Evolutionary conservation across 768 basidiomycete genomes (phyloP).

Genomic region (Xerocomellus amylosporus): DNA sequence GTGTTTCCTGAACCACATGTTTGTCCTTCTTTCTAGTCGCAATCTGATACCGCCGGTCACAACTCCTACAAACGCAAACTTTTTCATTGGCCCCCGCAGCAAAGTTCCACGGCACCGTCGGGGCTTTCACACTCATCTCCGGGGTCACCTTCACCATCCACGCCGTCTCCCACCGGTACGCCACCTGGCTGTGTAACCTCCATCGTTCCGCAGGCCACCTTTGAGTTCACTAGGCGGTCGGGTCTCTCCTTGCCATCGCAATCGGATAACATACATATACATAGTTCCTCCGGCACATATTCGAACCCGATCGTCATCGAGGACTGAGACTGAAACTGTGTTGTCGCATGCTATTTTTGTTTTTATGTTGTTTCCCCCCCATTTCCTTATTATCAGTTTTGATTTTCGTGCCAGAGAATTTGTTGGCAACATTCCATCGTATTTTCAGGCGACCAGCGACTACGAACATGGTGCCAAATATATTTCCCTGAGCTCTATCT

Average conservation of each 20-base stretch:
- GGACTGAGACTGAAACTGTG: constrained; percentile 19
- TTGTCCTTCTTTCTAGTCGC: constrained; percentile 8
- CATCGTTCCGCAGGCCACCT: neutral
- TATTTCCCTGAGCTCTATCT: neutral
- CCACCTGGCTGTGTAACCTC: neutral
- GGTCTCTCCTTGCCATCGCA: constrained; percentile 1
- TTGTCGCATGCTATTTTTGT: neutral
- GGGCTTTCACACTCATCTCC: neutral
- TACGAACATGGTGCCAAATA: neutral
- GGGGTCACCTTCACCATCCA: neutral
- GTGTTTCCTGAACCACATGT: neutral
- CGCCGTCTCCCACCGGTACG: neutral
- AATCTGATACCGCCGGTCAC: constrained; percentile 1
- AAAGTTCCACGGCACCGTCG: neutral
- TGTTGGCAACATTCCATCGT: neutral
- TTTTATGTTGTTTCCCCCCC: neutral
- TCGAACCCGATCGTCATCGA: constrained; percentile 25
- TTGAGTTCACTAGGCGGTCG: constrained; percentile 1
- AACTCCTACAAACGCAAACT: neutral
- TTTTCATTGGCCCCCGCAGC: constrained; percentile 1
- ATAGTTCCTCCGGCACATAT: constrained; percentile 11
- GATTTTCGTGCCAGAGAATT: neutral
- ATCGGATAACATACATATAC: neutral
- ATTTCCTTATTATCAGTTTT: neutral
- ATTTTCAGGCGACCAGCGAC: neutral